Evolutionary conservation across 2,329 filamentous ascomycete genomes (phyloP), one percentile per base, ranked within the genome.

Genomic region (Verticillium albo-atrum): DNA sequence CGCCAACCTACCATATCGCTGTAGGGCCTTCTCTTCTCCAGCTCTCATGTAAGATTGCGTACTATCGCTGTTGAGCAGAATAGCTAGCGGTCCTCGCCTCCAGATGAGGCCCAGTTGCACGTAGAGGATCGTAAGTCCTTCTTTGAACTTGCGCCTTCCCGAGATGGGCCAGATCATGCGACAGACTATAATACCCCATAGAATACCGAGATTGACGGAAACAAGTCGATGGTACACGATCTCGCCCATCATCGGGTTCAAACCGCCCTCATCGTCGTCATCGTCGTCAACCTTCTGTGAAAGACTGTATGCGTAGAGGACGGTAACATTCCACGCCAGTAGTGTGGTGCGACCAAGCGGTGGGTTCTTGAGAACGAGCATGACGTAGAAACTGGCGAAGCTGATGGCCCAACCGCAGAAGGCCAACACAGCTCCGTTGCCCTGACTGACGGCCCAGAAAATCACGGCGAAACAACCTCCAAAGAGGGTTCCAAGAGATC

Each of bases 41-140:
- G 92, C 84, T 63, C 89, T 89, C 83, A 97, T 92, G 72, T 96
- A 98, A 6, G 87, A 85, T 35, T 82, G 75, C 4, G 79, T 77
- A 61, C 75, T 77, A 63, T 84, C 78, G 61, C 81, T 85, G 53
- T 87, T 81, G 1, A 87, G 77, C 58, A 97, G 82, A 6, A 88
- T 85, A 4, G 90, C 89, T 26, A 99, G 79, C 0, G 95, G 95
- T 9, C 96, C 94, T 52, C 93, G 87, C 75, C 94, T 96, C 95
- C 95, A 99, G 64, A 98, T 93, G 34, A 99, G 82, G 17, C 92
- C 91, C 87, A 99, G 93, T 60, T 96, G 91, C 6, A 99, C 82
- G 84, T 95, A 98, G 14, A 99, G 79, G n/a, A 97, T 81, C 28
- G 91, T 91, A 12, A 97, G 81, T 2, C 94, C 94, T 68, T 96